A percentile compares a stretch with the other conserved stretches of the same genome.
Evolutionary conservation across 768 basidiomycete genomes (phyloP).

Genomic region (Mycena rebaudengoi): DNA sequence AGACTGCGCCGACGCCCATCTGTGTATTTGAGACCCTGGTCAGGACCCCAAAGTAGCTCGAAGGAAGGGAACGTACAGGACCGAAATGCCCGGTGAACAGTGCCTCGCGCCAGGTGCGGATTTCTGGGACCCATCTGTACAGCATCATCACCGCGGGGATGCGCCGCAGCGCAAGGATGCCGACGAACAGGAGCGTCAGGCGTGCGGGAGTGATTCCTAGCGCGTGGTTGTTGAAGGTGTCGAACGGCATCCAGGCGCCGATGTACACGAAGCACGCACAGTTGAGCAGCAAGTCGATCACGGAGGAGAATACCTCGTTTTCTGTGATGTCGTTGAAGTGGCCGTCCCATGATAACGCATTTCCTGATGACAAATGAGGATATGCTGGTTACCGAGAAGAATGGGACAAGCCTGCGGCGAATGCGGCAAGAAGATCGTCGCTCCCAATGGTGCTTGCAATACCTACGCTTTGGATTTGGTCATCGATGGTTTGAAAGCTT

Average conservation of each 20-base stretch:
- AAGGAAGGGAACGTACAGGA: slow-evolving; percentile 46
- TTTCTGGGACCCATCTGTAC: slow-evolving; percentile 89
- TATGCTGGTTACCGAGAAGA: not conserved
- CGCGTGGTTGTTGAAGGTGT: slow-evolving; percentile 59
- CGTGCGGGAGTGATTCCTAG: slow-evolving; percentile 77
- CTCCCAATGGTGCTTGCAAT: slow-evolving; percentile 81
- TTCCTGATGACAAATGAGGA: slow-evolving; percentile 54
- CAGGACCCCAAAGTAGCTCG: not conserved
- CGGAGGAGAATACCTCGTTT: slow-evolving; percentile 87
- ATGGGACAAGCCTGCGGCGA: slow-evolving; percentile 76
- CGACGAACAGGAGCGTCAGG: slow-evolving; percentile 70
- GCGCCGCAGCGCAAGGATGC: slow-evolving; percentile 78
- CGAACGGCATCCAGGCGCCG: slow-evolving; percentile 88
- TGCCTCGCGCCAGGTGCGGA: slow-evolving; percentile 85
- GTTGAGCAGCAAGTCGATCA: slow-evolving; percentile 88
- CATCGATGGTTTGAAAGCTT: not conserved
- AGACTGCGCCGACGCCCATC: slow-evolving; percentile 94
- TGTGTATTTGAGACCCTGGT: slow-evolving; percentile 36
- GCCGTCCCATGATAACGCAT: slow-evolving; percentile 92
- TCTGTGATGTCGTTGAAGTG: slow-evolving; percentile 83
- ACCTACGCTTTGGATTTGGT: not conserved
- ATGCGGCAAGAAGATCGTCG: slow-evolving; percentile 91
- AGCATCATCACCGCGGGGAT: slow-evolving; percentile 81
- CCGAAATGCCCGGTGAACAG: slow-evolving; percentile 92
- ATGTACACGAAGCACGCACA: slow-evolving; percentile 85